phyloP scores from a whole-genome alignment of 371 early-diverging fungal genomes.

The Mucor indicus region DNA sequence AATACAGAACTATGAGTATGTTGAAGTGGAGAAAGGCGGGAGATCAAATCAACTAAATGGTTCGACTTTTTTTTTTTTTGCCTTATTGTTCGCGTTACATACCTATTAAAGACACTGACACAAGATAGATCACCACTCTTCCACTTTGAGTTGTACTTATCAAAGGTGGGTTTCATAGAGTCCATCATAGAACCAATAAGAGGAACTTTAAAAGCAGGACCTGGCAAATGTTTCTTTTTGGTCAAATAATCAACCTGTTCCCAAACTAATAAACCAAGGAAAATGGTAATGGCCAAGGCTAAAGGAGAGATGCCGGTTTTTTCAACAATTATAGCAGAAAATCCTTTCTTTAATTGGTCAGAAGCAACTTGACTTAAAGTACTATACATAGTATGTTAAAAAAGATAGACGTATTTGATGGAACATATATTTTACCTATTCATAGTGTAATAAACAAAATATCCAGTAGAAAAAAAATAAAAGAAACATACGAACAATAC shows the following conservation, averaged over 20 bases:
- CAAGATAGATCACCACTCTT: slow-evolving; percentile 28
- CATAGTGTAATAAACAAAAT: background rate
- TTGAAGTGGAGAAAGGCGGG: background rate
- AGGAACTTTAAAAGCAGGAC: slow-evolving; percentile 23
- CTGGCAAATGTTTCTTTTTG: slow-evolving; percentile 26
- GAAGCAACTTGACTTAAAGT: background rate
- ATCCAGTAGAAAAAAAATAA: background rate
- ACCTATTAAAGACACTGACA: slow-evolving; percentile 29
- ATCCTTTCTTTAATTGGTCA: slow-evolving; percentile 1
- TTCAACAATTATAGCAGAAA: background rate
- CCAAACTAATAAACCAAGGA: slow-evolving; percentile 18
- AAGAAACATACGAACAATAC: too few species aligned
- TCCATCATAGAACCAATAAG: slow-evolving; percentile 29
- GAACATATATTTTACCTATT: background rate
- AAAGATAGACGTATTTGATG: background rate
- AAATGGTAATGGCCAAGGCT: slow-evolving; percentile 10
- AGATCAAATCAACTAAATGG: background rate
- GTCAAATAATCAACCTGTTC: slow-evolving; percentile 22
- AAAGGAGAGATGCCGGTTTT: slow-evolving; percentile 10
- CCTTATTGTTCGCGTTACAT: background rate
- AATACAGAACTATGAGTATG: background rate
- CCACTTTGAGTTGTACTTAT: slow-evolving; percentile 28
- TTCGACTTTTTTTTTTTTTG: slow-evolving; percentile 1
- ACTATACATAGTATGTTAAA: background rate
- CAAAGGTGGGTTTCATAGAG: slow-evolving; percentile 27